Base-by-base conservation (phyloP, 225 moss, liverwort and hornwort genomes). In the Pseudisothecium myosuroides region DNA sequence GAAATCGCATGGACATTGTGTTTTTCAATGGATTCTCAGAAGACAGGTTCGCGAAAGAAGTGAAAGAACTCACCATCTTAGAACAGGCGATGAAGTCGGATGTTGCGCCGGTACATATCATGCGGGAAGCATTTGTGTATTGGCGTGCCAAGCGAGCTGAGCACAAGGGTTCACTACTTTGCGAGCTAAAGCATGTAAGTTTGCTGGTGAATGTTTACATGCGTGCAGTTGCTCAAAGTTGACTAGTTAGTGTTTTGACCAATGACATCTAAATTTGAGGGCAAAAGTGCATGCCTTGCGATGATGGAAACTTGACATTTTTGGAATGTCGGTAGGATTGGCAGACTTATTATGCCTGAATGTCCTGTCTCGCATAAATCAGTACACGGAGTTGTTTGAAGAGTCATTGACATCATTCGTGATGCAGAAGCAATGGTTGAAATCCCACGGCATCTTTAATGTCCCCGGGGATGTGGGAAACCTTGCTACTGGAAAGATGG, bases 131-230 rank as follows among this genome's bases (percentile, higher is more conserved):
- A 87, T 96, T 94, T 93, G 90, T 92, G 14, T 95, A 91, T 85
- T 96, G 96, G 96, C 95, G 94, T 87, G 90, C 92, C 56, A 96
- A 96, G 88, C 92, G 96, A 79, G 89, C 89, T 76, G 92, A 77
- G 82, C 69, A 74, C 31, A 89, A 91, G 67, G 94, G 94, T 59
- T 91, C 91, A 37, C 87, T 96, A 63, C 90, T 96, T 72, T 87
- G 77, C 65, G 93, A 95, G 80, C 82, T 96, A 31, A 93, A 93
- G 81, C 96, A 96, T 90, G 96, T 96, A 91, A 90, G 90, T 73
- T 67, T 32, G 74, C 73, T 47, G 75, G 72, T 86, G 60, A 58
- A 80, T 63, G 59, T 61, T 39, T 62, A 56, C 49, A 52, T 65
- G n/a, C 75, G 80, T 87, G 73, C 83, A 83, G 71, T 85, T 84